Evolutionary conservation across 1,284 basidiomycete species (phyloP).

Genomic region (Sphagnurus paluster): DNA sequence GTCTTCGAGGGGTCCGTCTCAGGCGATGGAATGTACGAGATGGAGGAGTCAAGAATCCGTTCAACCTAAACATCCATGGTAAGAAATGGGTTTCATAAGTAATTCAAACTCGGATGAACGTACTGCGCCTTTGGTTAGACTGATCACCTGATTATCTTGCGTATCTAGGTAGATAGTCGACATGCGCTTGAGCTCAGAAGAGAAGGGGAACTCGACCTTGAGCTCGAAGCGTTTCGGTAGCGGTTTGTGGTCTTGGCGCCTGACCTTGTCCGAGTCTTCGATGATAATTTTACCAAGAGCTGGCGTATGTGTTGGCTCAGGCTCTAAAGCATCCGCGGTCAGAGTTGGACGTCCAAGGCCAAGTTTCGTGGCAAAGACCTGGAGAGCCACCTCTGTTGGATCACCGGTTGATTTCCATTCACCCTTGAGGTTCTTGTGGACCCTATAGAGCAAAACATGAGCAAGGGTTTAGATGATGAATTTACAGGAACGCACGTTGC

Average conservation of each 20-base stretch:
- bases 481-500: conserved; percentile 29
- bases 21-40: conserved; percentile 27
- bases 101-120: conserved; percentile 8
- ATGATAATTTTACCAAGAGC: conserved; percentile 27
- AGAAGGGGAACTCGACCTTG: conserved; percentile 53
- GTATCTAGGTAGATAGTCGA: conserved; percentile 38
- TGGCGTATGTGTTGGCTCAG: conserved; percentile 20
- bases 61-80: conserved; percentile 35
- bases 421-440: conserved; percentile 37
- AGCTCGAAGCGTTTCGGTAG: conserved; percentile 28
- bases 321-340: conserved; percentile 20
- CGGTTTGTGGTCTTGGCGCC: conserved; percentile 17
- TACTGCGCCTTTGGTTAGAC: conserved; percentile 63
- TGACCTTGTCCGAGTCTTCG: conserved; percentile 23
- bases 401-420: conserved; percentile 71
- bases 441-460: conserved; percentile 19
- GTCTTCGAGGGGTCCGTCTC: conserved; percentile 20
- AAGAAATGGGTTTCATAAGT: not conserved
- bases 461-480: not conserved
- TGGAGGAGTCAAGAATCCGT: conserved; percentile 55
- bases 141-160: conserved; percentile 25
- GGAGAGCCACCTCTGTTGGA: conserved; percentile 67
- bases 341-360: conserved; percentile 30
- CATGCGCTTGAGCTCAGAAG: conserved; percentile 66
- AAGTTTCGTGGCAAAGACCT: conserved; percentile 59